phyloP scores from a whole-genome alignment of 768 basidiomycete species.

The Lactifluus pinguis region DNA sequence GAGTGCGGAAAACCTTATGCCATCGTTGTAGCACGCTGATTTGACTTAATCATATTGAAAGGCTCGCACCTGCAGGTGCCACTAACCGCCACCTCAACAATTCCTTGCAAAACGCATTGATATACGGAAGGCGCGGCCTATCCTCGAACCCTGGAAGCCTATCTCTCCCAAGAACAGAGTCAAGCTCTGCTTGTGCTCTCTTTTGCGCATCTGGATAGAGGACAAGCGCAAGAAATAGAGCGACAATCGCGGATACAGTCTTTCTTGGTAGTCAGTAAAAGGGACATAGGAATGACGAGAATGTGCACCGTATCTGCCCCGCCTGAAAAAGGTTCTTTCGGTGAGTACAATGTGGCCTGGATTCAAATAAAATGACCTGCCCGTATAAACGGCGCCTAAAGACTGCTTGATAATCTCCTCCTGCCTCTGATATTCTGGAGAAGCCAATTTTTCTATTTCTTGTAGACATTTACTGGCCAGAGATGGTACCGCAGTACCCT shows the following conservation, averaged over 20 bases:
- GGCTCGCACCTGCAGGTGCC: background rate
- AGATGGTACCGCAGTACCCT: background rate
- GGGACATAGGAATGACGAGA: background rate
- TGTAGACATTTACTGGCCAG: background rate
- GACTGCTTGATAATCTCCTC: background rate
- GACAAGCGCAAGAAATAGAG: background rate
- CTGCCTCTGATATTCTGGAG: background rate
- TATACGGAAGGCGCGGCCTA: constrained; percentile 1
- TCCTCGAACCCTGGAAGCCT: constrained; percentile 11
- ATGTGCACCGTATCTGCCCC: background rate
- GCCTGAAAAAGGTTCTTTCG: background rate
- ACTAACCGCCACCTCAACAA: constrained; percentile 1
- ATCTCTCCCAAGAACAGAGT: background rate
- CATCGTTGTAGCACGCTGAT: background rate
- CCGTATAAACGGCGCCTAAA: background rate
- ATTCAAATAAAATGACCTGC: background rate
- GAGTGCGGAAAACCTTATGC: constrained; percentile 1
- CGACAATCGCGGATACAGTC: background rate
- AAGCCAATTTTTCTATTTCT: background rate
- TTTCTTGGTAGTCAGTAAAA: background rate
- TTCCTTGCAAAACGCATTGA: constrained; percentile 11
- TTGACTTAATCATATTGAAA: no score
- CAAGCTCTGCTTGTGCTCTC: constrained; percentile 10
- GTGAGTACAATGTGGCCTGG: background rate
- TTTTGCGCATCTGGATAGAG: constrained; percentile 8